Conservation (phyloP, 768 basidiomycete genomes). For the Coprinopsis marcescibilis region DNA sequence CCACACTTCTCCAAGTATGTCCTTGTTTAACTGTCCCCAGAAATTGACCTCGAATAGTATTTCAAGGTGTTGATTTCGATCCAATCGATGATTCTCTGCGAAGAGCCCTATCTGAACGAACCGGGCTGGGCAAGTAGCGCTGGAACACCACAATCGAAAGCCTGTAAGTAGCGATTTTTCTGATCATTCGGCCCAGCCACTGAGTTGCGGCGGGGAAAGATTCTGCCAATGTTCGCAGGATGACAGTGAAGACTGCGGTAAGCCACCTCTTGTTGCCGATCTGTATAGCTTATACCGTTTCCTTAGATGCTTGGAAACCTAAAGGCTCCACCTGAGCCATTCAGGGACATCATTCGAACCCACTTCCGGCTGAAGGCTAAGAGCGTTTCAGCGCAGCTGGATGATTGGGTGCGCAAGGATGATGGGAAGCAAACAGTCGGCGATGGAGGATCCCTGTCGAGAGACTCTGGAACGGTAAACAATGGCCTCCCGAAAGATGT, state of each 20-base stretch:
- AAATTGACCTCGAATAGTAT: conserved; percentile 27
- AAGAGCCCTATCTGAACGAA: conserved; percentile 91
- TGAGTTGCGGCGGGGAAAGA: conserved; percentile 42
- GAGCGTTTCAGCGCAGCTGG: conserved; percentile 64
- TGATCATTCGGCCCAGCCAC: neutral
- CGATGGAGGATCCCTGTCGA: conserved; percentile 48
- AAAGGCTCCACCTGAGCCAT: conserved; percentile 78
- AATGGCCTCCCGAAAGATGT: conserved; percentile 67
- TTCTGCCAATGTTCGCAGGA: conserved; percentile 87
- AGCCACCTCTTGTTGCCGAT: conserved; percentile 16
- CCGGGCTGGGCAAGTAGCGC: conserved; percentile 77
- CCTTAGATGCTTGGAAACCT: conserved; percentile 79
- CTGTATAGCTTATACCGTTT: conserved; percentile 5
- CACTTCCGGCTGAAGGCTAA: conserved; percentile 86
- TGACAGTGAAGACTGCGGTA: conserved; percentile 88
- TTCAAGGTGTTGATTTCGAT: conserved; percentile 87
- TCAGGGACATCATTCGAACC: conserved; percentile 79
- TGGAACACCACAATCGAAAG: conserved; percentile 69
- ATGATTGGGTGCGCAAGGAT: conserved; percentile 71
- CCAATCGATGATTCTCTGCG: conserved; percentile 94
- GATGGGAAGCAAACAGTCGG: conserved; percentile 56
- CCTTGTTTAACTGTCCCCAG: neutral
- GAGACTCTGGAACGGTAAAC: conserved; percentile 34
- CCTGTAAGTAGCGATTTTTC: conserved; percentile 47
- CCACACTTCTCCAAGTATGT: conserved; percentile 78